Evolutionary conservation across 768 basidiomycete genomes (phyloP).

Genomic region (Pleurotus platypus): DNA sequence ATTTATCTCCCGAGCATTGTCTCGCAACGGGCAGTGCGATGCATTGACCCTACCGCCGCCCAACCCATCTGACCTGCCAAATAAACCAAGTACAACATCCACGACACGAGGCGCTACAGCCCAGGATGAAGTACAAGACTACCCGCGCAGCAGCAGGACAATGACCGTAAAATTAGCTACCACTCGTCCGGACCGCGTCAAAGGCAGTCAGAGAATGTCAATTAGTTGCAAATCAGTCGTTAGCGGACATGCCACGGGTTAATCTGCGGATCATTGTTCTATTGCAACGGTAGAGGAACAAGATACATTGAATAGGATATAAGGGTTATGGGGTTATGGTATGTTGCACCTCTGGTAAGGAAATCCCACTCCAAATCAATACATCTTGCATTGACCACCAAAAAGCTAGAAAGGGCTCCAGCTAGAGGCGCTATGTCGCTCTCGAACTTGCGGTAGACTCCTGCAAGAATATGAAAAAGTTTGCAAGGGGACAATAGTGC

Average conservation of each 20-base stretch:
- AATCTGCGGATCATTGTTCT: neutral
- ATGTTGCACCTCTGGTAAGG: slow-evolving; percentile 5
- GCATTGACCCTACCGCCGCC: slow-evolving; percentile 2
- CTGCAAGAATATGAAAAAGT: slow-evolving; percentile 1
- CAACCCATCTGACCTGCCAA: neutral
- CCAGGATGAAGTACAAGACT: too few relatives aligned
- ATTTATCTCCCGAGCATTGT: neutral
- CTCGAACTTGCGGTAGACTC: slow-evolving; percentile 6
- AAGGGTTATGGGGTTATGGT: neutral
- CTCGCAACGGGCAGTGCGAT: neutral
- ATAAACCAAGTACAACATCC: too few relatives aligned
- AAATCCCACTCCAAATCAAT: slow-evolving; percentile 6
- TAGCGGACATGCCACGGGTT: neutral
- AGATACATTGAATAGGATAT: neutral
- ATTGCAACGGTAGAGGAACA: neutral
- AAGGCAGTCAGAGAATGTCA: too few relatives aligned
- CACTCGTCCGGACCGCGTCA: too few relatives aligned
- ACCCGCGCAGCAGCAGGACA: too few relatives aligned
- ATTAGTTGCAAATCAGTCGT: too few relatives aligned
- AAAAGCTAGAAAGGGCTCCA: neutral
- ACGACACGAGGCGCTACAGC: too few relatives aligned
- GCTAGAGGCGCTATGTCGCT: slow-evolving; percentile 2
- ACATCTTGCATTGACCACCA: neutral
- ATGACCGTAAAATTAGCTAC: too few relatives aligned
- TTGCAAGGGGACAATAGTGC: slow-evolving; percentile 8